Base-by-base conservation (phyloP, 2,329 filamentous ascomycete species). In the Penicillium sp. region DNA sequence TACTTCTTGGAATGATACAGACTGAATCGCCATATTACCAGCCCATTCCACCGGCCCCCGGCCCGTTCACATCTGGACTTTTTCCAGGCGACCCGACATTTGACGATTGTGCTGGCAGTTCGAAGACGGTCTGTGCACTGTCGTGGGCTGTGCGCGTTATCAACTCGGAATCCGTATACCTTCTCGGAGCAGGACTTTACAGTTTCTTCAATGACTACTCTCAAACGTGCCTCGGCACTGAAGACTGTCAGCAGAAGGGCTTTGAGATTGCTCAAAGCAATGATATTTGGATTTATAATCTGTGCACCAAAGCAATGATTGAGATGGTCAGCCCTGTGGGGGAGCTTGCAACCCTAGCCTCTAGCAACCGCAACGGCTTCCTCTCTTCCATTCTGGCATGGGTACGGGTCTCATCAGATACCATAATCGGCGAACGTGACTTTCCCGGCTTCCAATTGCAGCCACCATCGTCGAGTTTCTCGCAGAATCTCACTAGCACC, bases 281-380 rank as follows among this genome's bases (percentile, higher is more conserved):
- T 29, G 63, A 68, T 55, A 44, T 66, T 31, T 70, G 66, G 64
- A 54, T 72, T 2, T 69, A 67, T 45, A 71, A 72, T 52, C 51
- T 70, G 5, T 63, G 63, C 17, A 72, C 70, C 1, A 70, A 70
- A 56, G 70, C 49, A 2, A 67, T 67, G 17, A 52, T 66, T 2
- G 64, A 70, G 53, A 67, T 70, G 60, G 58, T 73, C 5, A 63
- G 54, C 21, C 70, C 71, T 19, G 52, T 60, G 21, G 55, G 61
- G 5, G 64, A 63, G 17, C 31, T 35, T 2, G 46, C 66, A 4
- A 70, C 65, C 0, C 52, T 54, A 15, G 62, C 67, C 7, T 35
- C 29, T 2, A 58, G 70, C 19, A 69, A 66, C 17, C 51, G 49
- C 5, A 71, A 70, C 30, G 69, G 68, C 8, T 69, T 60, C 49